These are phyloP conservation scores for Lachancea quebecensis DNA, from an alignment of 805 yeast genomes.

Conservation along the genomic window DNA sequence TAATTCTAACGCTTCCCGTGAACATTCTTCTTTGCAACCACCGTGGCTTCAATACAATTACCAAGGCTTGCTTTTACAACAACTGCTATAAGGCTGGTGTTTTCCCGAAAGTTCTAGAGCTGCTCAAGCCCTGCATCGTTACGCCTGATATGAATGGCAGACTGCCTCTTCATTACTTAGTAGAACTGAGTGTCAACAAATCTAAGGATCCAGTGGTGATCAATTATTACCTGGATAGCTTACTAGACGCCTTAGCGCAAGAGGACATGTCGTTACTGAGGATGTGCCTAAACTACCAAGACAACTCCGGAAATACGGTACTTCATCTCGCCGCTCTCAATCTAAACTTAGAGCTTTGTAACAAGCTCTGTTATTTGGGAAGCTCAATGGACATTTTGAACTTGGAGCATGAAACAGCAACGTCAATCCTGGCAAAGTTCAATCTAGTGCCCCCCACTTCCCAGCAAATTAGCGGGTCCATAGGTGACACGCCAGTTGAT, in stretches of 20 bases:
- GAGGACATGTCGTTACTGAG: constrained; percentile 41
- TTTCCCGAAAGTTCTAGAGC: constrained; percentile 51
- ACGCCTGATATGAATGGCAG: constrained; percentile 68
- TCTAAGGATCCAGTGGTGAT: constrained; percentile 43
- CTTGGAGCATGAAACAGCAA: constrained; percentile 26
- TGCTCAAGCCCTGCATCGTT: constrained; percentile 57
- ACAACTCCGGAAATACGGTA: constrained; percentile 78
- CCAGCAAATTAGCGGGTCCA: constrained; percentile 1
- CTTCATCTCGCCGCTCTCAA: constrained; percentile 60
- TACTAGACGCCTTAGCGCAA: constrained; percentile 37
- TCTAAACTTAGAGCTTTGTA: constrained; percentile 28
- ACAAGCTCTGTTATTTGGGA: constrained; percentile 28
- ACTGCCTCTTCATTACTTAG: constrained; percentile 66
- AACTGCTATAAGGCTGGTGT: constrained; percentile 61
- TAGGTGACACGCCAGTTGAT: background rate
- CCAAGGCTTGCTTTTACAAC: constrained; percentile 63
- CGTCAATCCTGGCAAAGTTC: constrained; percentile 24
- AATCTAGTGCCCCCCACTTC: constrained; percentile 23
- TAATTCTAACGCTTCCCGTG: constrained; percentile 51
- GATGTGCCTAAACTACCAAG: constrained; percentile 66
- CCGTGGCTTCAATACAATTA: constrained; percentile 62
- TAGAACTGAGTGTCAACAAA: constrained; percentile 45
- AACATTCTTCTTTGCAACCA: constrained; percentile 47
- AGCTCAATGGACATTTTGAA: constrained; percentile 27
- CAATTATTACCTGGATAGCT: constrained; percentile 47